Conservation (phyloP, 23 red algal genomes). For the Gracilariopsis chorda region DNA sequence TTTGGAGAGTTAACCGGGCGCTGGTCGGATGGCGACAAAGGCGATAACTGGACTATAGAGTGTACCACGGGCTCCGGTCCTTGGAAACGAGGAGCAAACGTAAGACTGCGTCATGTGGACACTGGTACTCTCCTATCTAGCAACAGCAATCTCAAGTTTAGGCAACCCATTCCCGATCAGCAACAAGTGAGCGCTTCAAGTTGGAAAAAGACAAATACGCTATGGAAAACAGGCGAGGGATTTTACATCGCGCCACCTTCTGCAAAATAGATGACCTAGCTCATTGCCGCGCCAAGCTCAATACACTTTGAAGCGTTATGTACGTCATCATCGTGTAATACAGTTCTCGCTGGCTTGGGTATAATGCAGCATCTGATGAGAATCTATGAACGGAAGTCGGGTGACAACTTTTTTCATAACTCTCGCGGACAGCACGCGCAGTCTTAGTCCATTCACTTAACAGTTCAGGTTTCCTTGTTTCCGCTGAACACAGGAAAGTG, state of each 20-base stretch:
- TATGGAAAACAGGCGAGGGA: slow-evolving; percentile 86
- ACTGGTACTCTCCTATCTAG: slow-evolving; percentile 46
- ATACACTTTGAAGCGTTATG: too few species aligned
- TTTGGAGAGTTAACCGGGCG: slow-evolving; percentile 48
- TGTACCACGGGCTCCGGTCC: background rate
- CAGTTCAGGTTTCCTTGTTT: too few species aligned
- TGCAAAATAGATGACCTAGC: background rate
- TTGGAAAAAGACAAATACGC: slow-evolving; percentile 42
- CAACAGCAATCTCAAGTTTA: slow-evolving; percentile 32
- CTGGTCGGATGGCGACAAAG: slow-evolving; percentile 65
- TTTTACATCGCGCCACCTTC: slow-evolving; percentile 61
- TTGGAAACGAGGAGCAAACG: slow-evolving; percentile 53
- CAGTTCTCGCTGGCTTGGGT: too few species aligned
- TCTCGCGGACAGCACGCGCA: too few species aligned
- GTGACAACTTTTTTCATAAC: too few species aligned
- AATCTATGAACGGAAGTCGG: too few species aligned
- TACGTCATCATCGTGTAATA: too few species aligned
- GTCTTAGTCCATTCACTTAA: too few species aligned
- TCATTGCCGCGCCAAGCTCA: too few species aligned
- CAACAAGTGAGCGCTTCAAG: slow-evolving; percentile 52
- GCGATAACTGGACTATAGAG: slow-evolving; percentile 81
- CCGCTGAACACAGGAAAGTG: too few species aligned
- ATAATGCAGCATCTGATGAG: too few species aligned
- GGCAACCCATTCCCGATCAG: slow-evolving; percentile 68
- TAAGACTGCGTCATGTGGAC: slow-evolving; percentile 68